Evolutionary conservation across 306 rosid species (phyloP), one percentile per base, ranked within the genome.

Genomic region (Lathyrus oleraceus): DNA sequence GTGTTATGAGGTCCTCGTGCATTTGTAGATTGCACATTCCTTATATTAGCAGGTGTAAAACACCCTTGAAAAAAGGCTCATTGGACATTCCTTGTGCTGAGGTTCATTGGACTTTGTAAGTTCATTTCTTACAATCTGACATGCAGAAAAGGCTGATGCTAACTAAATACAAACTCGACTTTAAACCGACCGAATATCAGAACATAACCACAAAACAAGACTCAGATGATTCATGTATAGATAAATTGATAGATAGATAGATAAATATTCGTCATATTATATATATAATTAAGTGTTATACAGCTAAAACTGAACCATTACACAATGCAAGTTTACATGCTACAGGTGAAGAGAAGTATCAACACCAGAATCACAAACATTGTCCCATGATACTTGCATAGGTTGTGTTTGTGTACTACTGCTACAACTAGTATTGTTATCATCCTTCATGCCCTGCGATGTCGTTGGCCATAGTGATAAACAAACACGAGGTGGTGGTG

Each of bases 321-420:
- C 8, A 59, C 54, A 68, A 21, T 58, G 8, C 0, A 32, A 32
- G 2, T 27, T 27, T 27, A 32, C 39, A 35, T 35, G 78, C 81
- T 73, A 91, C 67, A 91, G 85, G 81, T 82, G 97, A 74, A 91
- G 97, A 72, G 96, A 87, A 61, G 97, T 92, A 77, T 92, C 96
- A 47, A 92, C 87, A 30, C 79, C 84, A 61, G 82, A 73, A 28
- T 76, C 83, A 61, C 13, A 59, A 10, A 61, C 23, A n/a, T 78
- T 73, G 70, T 75, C 76, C 62, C 67, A 70, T 12, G 83, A 71
- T 51, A 42, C 69, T 49, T 73, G 72, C 20, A 57, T 28, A 38
- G 83, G 62, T 4, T 72, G 57, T 49, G 62, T 65, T 66, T 11
- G 36, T 6, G 10, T 35, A 21, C 35, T 21, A 11, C 15, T 53